Base-by-base conservation (phyloP, 2,329 filamentous ascomycete genomes). In the Cladorrhinum sp. region DNA sequence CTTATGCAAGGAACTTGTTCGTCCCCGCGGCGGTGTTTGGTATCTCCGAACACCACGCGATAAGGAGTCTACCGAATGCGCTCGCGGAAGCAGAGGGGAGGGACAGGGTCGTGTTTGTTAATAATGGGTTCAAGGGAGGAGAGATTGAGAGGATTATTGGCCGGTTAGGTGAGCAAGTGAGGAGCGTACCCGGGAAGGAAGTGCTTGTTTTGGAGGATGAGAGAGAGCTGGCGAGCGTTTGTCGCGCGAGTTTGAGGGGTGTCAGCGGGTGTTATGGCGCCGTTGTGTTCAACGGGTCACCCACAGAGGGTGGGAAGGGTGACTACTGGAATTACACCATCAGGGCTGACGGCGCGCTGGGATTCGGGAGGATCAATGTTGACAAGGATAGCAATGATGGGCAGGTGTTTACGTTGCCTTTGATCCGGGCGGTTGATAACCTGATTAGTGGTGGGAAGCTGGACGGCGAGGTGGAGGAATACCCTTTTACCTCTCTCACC, bases 241-340 rank as follows among this genome's bases (percentile, higher is more conserved):
- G 90, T 72, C 78, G 79, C 25, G 82, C 81, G 62, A 79, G 78
- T 20, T 74, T 88, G 54, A 76, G 82, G 22, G 90, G 89, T 8
- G 85, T 88, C 1, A 89, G 88, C 1, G 78, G 78, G 3, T 95
- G 91, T 74, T 91, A 86, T 70, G 90, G 85, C 7, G 91, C 88
- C 2, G 84, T 88, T 2, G 81, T 87, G 7, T 93, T 96, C 71
- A 78, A 85, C 57, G 88, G 88, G 0, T 96, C 91, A 4, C 91
- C 92, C 0, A 80, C 75, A 1, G 87, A 95, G 75, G 91, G 91
- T 9, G 64, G 20, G 22, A 25, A 72, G 1, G 82, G 81, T 6
- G 82, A 82, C 1, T 74, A 83, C 50, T 96, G 93, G 93, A 96
- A 95, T 74, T 97, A 96, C 71, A 93, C 91, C 0, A 79, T 96